phyloP scores from a whole-genome alignment of 192 early-diverging fungal genomes.

The Chytriomyces hyalinus region DNA sequence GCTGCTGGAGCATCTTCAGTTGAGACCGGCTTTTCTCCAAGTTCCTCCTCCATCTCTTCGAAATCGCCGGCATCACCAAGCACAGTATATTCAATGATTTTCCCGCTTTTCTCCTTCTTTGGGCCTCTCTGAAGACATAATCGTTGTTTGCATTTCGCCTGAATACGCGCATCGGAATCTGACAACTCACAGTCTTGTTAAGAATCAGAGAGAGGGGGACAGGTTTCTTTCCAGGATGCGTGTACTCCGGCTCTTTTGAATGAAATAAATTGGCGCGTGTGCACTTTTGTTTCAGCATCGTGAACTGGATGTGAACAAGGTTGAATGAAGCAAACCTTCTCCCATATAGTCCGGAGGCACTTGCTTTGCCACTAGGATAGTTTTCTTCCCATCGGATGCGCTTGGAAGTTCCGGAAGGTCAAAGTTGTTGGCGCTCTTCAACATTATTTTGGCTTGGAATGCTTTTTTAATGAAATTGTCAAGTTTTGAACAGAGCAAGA shows the following conservation, averaged over 20 bases:
- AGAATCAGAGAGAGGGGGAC: slow-evolving; percentile 47
- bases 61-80: slow-evolving; percentile 49
- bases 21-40: neutral
- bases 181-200: neutral
- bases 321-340: slow-evolving; percentile 35
- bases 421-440: too few species aligned
- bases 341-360: slow-evolving; percentile 49
- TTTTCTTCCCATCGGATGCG: slow-evolving; percentile 12
- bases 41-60: slow-evolving; percentile 39
- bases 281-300: too few species aligned
- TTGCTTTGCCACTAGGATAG: slow-evolving; percentile 38
- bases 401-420: neutral
- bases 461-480: too few species aligned
- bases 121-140: slow-evolving; percentile 27
- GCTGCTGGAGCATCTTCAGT: neutral
- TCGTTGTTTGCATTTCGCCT: neutral
- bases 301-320: too few species aligned
- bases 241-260: slow-evolving; percentile 43
- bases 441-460: too few species aligned
- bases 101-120: slow-evolving; percentile 28
- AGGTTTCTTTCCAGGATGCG: slow-evolving; percentile 31
- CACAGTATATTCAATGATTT: slow-evolving; percentile 42
- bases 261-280: too few species aligned
- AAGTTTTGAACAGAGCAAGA: too few species aligned
- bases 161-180: neutral